phyloP scores from a whole-genome alignment of 78 protist species.

The Fonticula alba region DNA sequence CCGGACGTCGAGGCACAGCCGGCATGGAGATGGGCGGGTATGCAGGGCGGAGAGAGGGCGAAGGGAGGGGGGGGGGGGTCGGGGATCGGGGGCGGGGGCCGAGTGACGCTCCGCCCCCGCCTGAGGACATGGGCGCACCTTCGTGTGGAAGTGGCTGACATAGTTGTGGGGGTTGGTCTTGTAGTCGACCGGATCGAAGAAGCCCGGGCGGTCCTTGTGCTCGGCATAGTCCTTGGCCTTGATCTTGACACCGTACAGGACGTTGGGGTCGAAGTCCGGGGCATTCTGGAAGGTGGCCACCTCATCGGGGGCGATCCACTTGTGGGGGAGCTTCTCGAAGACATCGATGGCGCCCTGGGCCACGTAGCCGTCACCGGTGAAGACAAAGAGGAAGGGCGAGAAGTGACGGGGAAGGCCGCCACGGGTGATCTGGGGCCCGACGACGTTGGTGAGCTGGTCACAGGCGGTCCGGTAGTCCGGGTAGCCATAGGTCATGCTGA shows the following conservation, averaged over 20 bases:
- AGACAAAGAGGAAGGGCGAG: slow-evolving; percentile 45
- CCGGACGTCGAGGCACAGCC: no score
- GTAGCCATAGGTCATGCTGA: slow-evolving; percentile 43
- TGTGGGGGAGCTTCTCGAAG: no score
- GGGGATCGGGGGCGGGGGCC: not conserved
- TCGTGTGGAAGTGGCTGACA: slow-evolving; percentile 15
- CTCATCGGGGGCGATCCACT: not conserved
- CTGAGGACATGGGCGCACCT: no score
- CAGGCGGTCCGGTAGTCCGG: slow-evolving; percentile 26
- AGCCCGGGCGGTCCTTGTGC: not conserved
- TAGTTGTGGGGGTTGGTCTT: slow-evolving; percentile 21
- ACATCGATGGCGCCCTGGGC: not conserved
- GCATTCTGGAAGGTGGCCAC: slow-evolving; percentile 25
- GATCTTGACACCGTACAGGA: slow-evolving; percentile 4
- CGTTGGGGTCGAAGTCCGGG: no score
- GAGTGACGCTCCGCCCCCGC: no score
- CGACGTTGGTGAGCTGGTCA: slow-evolving; percentile 35
- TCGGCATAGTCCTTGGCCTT: slow-evolving; percentile 7
- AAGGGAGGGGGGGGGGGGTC: not conserved
- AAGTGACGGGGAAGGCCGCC: slow-evolving; percentile 49
- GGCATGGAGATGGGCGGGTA: no score
- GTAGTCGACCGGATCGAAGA: slow-evolving; percentile 15
- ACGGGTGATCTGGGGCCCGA: slow-evolving; percentile 44
- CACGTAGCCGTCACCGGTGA: slow-evolving; percentile 55
- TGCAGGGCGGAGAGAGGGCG: not conserved